These are phyloP conservation scores for Psilocybe subaeruginosa DNA, from an alignment of 768 basidiomycete genomes.

Conservation along the genomic window DNA sequence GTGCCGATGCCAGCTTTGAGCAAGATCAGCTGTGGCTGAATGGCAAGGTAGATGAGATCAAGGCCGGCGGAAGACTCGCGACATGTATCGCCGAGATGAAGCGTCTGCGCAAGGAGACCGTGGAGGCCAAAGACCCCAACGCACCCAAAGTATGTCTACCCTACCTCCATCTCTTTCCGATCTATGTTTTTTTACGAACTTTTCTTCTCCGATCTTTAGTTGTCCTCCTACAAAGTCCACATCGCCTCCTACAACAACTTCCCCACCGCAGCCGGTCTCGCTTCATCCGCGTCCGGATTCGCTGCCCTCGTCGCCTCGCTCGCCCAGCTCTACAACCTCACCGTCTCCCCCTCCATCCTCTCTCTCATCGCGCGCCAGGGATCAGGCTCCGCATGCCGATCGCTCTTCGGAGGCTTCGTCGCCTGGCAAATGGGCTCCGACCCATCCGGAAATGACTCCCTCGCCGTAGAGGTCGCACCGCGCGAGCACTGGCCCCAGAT, in stretches of 20 bases:
- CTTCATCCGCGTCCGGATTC: conserved; percentile 96
- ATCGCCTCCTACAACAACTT: conserved; percentile 98
- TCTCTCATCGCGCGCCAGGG: conserved; percentile 97
- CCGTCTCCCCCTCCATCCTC: conserved; percentile 76
- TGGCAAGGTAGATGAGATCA: conserved; percentile 90
- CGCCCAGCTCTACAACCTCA: conserved; percentile 83
- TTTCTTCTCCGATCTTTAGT: conserved; percentile 39
- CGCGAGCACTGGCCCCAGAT: conserved; percentile 92
- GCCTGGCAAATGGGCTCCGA: conserved; percentile 84
- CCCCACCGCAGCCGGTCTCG: conserved; percentile 97
- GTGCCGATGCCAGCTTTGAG: conserved; percentile 74
- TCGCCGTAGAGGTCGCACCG: conserved; percentile 86
- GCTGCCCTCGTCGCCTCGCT: conserved; percentile 93
- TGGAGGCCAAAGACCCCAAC: conserved; percentile 71
- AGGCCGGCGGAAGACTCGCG: conserved; percentile 71
- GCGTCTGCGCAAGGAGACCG: conserved; percentile 62
- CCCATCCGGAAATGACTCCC: conserved; percentile 79
- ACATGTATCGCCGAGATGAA: conserved; percentile 92
- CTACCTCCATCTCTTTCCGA: neutral
- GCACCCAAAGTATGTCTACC: conserved; percentile 62
- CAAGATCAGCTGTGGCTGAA: conserved; percentile 93
- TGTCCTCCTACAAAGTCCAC: conserved; percentile 77
- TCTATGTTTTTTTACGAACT: conserved; percentile 7
- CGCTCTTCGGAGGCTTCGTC: conserved; percentile 96
- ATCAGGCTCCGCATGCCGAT: conserved; percentile 96